Percentiles rank a stretch among this genome's conserved stretches.
Conservation (phyloP, 129 eudicot species). For the Kitagawia praeruptora region DNA sequence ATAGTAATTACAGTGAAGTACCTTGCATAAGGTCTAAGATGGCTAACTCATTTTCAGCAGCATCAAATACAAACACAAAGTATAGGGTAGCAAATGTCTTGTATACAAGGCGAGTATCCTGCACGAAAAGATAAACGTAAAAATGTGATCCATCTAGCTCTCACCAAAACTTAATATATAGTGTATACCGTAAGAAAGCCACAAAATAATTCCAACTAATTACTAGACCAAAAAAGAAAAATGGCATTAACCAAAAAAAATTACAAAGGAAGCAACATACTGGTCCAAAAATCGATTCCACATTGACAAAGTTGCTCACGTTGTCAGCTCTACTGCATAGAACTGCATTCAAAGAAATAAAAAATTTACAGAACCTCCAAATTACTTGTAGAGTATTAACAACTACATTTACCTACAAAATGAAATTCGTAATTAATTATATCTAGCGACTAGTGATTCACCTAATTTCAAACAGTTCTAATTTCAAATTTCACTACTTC, state of each 20-base stretch:
- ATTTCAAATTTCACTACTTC: too few relatives aligned
- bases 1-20: constrained; percentile 15
- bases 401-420: not conserved
- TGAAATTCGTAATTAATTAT: not conserved
- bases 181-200: not conserved
- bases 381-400: not conserved
- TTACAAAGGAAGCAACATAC: constrained; percentile 27
- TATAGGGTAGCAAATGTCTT: constrained; percentile 81
- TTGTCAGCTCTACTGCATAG: constrained; percentile 70
- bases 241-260: not conserved
- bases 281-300: constrained; percentile 64
- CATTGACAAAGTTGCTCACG: constrained; percentile 80
- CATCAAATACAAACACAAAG: constrained; percentile 76
- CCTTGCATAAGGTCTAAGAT: constrained; percentile 98
- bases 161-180: constrained; percentile 6
- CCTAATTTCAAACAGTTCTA: not conserved
- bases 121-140: constrained; percentile 23
- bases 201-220: not conserved
- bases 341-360: constrained; percentile 31
- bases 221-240: not conserved
- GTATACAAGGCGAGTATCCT: constrained; percentile 84
- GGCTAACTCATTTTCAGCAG: constrained; percentile 89
- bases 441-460: not conserved
- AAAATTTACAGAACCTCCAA: not conserved
- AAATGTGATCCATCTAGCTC: constrained; percentile 5